These are phyloP conservation scores for Scheffersomyces lignicola DNA, from an alignment of 1,139 yeast genomes.

Conservation along the genomic window DNA sequence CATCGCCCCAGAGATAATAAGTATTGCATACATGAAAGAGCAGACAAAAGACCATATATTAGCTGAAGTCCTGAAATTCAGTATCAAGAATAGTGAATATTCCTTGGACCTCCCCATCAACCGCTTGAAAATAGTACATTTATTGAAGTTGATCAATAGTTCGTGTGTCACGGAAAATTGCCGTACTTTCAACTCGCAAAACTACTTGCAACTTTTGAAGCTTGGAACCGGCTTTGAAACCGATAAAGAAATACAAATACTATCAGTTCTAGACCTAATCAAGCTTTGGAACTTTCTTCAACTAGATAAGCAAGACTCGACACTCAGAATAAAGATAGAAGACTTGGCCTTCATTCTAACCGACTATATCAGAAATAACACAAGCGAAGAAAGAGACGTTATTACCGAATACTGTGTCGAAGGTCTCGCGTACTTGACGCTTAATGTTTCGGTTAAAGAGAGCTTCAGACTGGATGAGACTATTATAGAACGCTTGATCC, in stretches of 20 bases:
- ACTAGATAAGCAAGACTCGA: slow-evolving; percentile 18
- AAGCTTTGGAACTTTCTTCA: slow-evolving; percentile 48
- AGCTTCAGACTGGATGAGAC: slow-evolving; percentile 32
- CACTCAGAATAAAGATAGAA: slow-evolving; percentile 17
- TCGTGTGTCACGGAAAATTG: slow-evolving; percentile 41
- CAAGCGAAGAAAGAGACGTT: slow-evolving; percentile 7
- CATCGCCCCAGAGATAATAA: slow-evolving; percentile 22
- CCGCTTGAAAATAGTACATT: slow-evolving; percentile 1
- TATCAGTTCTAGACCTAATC: slow-evolving; percentile 35
- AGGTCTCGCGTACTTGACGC: slow-evolving; percentile 48
- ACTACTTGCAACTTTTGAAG: slow-evolving; percentile 28
- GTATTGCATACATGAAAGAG: slow-evolving; percentile 21
- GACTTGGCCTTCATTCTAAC: slow-evolving; percentile 20
- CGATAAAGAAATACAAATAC: slow-evolving; percentile 22
- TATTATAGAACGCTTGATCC: slow-evolving; percentile 23
- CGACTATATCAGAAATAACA: slow-evolving; percentile 15
- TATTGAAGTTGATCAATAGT: slow-evolving; percentile 28
- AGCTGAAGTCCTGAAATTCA: slow-evolving; percentile 1
- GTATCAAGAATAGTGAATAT: background rate
- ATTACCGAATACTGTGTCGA: slow-evolving; percentile 33
- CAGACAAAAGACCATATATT: slow-evolving; percentile 18
- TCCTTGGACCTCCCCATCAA: background rate
- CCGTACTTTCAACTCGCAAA: slow-evolving; percentile 30
- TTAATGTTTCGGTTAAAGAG: slow-evolving; percentile 32
- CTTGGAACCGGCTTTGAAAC: slow-evolving; percentile 6